Evolutionary conservation across 306 rosid genomes (phyloP).

Genomic region (Fragaria iinumae): DNA sequence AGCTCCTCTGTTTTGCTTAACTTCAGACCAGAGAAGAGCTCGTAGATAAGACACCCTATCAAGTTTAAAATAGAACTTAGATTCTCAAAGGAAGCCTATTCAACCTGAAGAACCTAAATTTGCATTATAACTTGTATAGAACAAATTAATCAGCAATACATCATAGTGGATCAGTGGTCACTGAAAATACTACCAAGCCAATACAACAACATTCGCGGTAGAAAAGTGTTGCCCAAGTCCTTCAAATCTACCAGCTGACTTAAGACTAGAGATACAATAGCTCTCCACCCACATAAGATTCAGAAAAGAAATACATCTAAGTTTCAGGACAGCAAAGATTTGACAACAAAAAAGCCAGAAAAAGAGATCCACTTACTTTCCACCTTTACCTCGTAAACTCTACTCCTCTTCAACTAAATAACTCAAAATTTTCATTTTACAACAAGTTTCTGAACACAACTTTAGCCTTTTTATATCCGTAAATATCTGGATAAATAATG

Average conservation of each 20-base stretch:
- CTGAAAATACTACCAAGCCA: constrained; percentile 7
- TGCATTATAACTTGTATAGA: background rate
- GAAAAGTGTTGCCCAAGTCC: constrained; percentile 1
- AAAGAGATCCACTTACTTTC: background rate
- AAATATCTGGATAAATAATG: background rate
- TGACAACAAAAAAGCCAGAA: background rate
- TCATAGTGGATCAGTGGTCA: background rate
- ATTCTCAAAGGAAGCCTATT: constrained; percentile 23
- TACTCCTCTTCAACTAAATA: background rate
- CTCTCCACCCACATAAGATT: background rate
- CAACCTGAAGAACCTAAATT: constrained; percentile 8
- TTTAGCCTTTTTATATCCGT: background rate
- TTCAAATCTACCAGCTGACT: background rate
- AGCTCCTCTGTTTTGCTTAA: constrained; percentile 93
- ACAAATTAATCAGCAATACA: constrained; percentile 6
- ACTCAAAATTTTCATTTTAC: background rate
- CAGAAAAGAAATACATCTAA: background rate
- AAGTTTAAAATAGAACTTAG: constrained; percentile 21
- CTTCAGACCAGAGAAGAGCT: constrained; percentile 84
- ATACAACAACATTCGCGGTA: background rate
- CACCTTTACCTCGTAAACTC: background rate
- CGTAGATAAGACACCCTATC: constrained; percentile 90
- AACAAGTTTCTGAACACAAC: background rate
- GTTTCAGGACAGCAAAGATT: background rate
- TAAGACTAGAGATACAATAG: background rate